These are phyloP conservation scores for Penicillium manginii DNA, from an alignment of 495 filamentous ascomycete genomes.

Conservation along the genomic window DNA sequence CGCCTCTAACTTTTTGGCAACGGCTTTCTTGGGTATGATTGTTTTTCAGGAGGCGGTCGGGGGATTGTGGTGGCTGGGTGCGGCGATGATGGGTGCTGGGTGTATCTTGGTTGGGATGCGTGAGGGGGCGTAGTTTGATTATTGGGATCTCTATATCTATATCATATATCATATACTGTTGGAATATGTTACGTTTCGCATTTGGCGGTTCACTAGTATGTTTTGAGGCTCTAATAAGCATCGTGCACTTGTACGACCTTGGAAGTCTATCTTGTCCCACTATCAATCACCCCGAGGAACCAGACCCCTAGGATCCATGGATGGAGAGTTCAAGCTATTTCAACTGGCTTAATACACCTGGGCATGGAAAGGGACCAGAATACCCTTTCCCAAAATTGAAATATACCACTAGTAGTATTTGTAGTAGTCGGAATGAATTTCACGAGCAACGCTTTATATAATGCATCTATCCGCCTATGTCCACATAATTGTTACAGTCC, in stretches of 20 bases:
- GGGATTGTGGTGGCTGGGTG: slow-evolving; percentile 87
- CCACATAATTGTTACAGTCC: slow-evolving; percentile 13
- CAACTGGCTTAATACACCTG: too few species aligned
- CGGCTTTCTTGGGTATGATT: slow-evolving; percentile 77
- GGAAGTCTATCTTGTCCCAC: not conserved
- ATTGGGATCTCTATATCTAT: not conserved
- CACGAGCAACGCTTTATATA: slow-evolving; percentile 13
- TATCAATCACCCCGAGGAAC: not conserved
- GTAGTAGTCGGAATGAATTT: not conserved
- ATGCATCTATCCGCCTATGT: slow-evolving; percentile 19
- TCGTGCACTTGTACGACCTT: not conserved
- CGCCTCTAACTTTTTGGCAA: slow-evolving; percentile 87
- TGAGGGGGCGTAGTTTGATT: slow-evolving; percentile 53
- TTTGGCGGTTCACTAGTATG: not conserved
- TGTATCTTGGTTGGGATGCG: slow-evolving; percentile 89
- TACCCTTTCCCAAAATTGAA: too few species aligned
- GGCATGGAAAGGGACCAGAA: too few species aligned
- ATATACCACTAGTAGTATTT: too few species aligned
- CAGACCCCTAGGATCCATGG: not conserved
- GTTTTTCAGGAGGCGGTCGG: slow-evolving; percentile 75
- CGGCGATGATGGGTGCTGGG: slow-evolving; percentile 79
- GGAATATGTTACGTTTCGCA: not conserved
- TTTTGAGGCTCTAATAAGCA: not conserved
- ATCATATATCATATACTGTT: not conserved
- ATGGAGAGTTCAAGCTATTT: too few species aligned